phyloP scores from a whole-genome alignment of 179 eudicot species.

The Sideroxylon spinosum region DNA sequence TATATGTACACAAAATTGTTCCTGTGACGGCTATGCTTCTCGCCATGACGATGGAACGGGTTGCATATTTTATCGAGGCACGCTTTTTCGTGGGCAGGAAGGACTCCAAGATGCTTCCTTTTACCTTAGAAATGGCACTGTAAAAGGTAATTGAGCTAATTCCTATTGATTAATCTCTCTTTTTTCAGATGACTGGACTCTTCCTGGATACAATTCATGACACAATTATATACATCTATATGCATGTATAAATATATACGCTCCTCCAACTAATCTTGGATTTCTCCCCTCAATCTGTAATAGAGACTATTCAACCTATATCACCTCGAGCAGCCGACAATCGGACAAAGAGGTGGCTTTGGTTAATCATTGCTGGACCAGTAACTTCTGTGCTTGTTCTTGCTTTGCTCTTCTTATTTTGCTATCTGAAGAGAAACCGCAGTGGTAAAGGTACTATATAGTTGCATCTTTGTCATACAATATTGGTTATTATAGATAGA shows the following conservation, averaged over 20 bases:
- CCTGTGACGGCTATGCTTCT: background rate
- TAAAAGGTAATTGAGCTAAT: background rate
- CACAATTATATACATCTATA: too few relatives aligned
- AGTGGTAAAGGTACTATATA: background rate
- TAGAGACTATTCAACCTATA: too few relatives aligned
- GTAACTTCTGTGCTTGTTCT: background rate
- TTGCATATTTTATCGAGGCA: background rate
- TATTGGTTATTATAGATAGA: background rate
- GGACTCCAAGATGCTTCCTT: too few relatives aligned
- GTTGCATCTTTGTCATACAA: background rate
- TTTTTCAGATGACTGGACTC: too few relatives aligned
- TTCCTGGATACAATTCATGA: too few relatives aligned
- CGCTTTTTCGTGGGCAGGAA: too few relatives aligned
- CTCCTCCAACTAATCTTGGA: too few relatives aligned
- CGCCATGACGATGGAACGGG: background rate
- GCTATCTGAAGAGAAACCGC: background rate
- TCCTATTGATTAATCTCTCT: too few relatives aligned
- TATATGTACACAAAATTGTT: background rate
- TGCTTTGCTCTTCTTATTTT: background rate
- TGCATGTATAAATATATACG: too few relatives aligned
- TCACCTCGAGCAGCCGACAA: too few relatives aligned
- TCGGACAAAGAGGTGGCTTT: background rate
- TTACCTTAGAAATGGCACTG: background rate
- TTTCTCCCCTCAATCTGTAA: too few relatives aligned
- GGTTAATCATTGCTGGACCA: slow-evolving; percentile 1